Evolutionary conservation across 805 yeast genomes (phyloP).

Genomic region (Lipomyces spencermartinsiae): DNA sequence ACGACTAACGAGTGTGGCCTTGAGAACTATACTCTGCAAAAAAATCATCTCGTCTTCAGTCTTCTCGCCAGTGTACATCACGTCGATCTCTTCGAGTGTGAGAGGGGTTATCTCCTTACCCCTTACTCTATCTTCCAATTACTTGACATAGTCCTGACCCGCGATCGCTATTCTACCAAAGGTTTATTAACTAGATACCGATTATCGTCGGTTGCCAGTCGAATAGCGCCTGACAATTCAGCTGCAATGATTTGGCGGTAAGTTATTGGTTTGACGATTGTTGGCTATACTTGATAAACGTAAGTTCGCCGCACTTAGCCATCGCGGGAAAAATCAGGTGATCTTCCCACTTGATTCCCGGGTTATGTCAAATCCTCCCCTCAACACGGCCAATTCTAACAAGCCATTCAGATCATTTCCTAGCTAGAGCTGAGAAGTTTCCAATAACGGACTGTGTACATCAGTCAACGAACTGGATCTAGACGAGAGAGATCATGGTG

Average conservation of each 20-base stretch:
- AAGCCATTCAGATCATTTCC: no score
- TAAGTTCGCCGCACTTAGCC: neutral
- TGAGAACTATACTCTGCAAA: no score
- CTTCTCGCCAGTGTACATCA: no score
- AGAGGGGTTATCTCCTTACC: neutral
- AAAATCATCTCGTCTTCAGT: no score
- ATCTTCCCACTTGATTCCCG: neutral
- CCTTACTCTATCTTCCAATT: neutral
- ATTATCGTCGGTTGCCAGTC: neutral
- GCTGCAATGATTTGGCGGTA: neutral
- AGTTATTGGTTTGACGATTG: constrained; percentile 1
- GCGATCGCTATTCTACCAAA: neutral
- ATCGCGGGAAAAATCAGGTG: neutral
- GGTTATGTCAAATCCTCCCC: no score
- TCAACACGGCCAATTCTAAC: no score
- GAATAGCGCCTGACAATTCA: neutral
- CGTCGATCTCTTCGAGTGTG: no score
- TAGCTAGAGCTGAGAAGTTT: no score
- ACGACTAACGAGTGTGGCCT: no score
- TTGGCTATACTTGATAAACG: neutral
- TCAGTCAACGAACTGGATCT: no score
- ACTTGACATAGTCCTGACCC: neutral
- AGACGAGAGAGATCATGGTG: no score
- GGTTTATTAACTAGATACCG: neutral
- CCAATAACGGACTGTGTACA: no score